These are phyloP conservation scores for Rhizopogon rudus DNA, from an alignment of 768 basidiomycete species.

Conservation along the genomic window DNA sequence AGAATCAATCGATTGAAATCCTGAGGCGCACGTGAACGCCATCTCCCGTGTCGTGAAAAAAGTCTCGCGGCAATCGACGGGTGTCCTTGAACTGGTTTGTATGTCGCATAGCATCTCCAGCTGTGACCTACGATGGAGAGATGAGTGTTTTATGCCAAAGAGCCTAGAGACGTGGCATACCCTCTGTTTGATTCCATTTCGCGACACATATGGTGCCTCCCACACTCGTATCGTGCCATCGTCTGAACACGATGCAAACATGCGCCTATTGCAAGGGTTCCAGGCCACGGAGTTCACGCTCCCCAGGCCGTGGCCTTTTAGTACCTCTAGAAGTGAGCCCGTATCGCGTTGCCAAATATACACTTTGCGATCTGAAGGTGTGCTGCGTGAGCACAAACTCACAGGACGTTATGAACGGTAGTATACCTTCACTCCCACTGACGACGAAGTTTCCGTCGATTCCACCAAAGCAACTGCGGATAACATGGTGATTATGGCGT, in stretches of 20 bases:
- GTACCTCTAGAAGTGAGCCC: conserved; percentile 74
- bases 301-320: conserved; percentile 79
- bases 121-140: too few species aligned
- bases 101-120: neutral
- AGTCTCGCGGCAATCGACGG: neutral
- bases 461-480: conserved; percentile 93
- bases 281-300: conserved; percentile 96
- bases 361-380: conserved; percentile 73
- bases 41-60: neutral
- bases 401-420: neutral
- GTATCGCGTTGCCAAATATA: conserved; percentile 95
- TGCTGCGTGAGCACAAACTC: conserved; percentile 7
- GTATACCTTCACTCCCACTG: conserved; percentile 91
- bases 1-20: neutral
- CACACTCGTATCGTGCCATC: conserved; percentile 89
- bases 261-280: conserved; percentile 83
- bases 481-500: conserved; percentile 75
- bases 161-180: neutral
- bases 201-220: conserved; percentile 38
- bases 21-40: neutral
- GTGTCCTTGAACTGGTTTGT: neutral
- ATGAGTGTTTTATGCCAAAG: neutral
- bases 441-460: conserved; percentile 83
- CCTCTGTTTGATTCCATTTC: too few species aligned
- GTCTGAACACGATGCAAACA: conserved; percentile 97